These are phyloP conservation scores for Penicillium sp. DNA, from an alignment of 2,329 filamentous ascomycete genomes.

Conservation along the genomic window DNA sequence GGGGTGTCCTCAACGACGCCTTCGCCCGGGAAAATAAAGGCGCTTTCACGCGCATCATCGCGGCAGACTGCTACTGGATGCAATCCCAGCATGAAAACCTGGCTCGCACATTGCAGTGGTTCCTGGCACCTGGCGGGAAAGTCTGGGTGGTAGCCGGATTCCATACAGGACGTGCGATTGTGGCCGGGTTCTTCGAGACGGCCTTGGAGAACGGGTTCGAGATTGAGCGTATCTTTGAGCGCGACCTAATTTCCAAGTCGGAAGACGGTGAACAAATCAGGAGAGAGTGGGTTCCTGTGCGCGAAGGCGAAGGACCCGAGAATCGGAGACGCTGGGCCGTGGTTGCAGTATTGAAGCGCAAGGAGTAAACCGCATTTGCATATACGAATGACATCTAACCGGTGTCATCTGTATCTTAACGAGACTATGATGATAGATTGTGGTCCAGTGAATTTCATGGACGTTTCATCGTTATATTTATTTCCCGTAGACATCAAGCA, in stretches of 20 bases:
- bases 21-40: slow-evolving; percentile 42
- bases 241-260: slow-evolving; percentile 47
- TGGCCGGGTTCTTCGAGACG: slow-evolving; percentile 56
- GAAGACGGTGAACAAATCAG: slow-evolving; percentile 45
- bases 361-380: background rate
- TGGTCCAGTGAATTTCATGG: background rate
- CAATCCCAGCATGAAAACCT: slow-evolving; percentile 56
- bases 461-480: background rate
- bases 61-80: slow-evolving; percentile 64
- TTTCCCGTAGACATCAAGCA: background rate
- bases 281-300: slow-evolving; percentile 43
- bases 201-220: slow-evolving; percentile 45
- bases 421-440: background rate
- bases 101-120: slow-evolving; percentile 55
- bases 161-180: slow-evolving; percentile 57
- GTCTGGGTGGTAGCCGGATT: slow-evolving; percentile 58
- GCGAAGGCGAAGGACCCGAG: slow-evolving; percentile 48
- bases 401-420: background rate
- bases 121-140: slow-evolving; percentile 44
- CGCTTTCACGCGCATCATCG: slow-evolving; percentile 54
- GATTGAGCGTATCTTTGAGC: slow-evolving; percentile 55
- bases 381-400: background rate
- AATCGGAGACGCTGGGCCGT: slow-evolving; percentile 59
- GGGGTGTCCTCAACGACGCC: slow-evolving; percentile 47
- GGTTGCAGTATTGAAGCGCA: slow-evolving; percentile 44